Percentiles rank a stretch among this genome's conserved stretches.
These are phyloP conservation scores for Fragaria nilgerrensis DNA, from an alignment of 306 rosid species.

Conservation along the genomic window DNA sequence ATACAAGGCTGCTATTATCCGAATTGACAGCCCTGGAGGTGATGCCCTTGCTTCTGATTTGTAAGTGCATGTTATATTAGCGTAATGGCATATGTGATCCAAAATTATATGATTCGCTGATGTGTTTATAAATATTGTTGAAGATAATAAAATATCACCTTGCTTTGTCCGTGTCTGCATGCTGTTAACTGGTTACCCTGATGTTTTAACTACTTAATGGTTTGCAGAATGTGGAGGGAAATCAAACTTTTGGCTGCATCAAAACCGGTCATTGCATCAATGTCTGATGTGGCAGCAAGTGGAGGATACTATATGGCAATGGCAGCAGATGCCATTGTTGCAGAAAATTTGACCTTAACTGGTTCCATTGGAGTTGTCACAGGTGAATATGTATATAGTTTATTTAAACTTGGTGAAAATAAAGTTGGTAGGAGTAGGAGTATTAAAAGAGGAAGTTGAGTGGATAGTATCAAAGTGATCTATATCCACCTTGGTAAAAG, in stretches of 20 bases:
- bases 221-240: constrained; percentile 96
- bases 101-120: background rate
- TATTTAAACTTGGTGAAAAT: background rate
- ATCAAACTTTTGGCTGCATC: constrained; percentile 88
- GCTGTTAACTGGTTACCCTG: constrained; percentile 11
- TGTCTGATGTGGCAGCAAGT: constrained; percentile 98
- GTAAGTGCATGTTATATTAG: constrained; percentile 65
- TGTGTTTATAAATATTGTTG: background rate
- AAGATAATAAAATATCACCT: background rate
- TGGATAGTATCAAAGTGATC: background rate
- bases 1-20: constrained; percentile 84
- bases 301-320: constrained; percentile 99
- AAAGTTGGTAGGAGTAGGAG: too few relatives aligned
- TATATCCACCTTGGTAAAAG: background rate
- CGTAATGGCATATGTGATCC: background rate
- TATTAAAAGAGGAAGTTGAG: background rate
- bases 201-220: constrained; percentile 29
- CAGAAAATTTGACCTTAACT: constrained; percentile 87
- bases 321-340: constrained; percentile 91
- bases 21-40: constrained; percentile 99
- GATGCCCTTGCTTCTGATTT: constrained; percentile 99
- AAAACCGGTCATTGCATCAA: constrained; percentile 92
- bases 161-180: background rate
- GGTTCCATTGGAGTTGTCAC: constrained; percentile 97
- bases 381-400: constrained; percentile 46